Evolutionary conservation across 2,329 filamentous ascomycete species (phyloP), one percentile per base, ranked within the genome.

Genomic region (Paraconiothyrium brasiliense): DNA sequence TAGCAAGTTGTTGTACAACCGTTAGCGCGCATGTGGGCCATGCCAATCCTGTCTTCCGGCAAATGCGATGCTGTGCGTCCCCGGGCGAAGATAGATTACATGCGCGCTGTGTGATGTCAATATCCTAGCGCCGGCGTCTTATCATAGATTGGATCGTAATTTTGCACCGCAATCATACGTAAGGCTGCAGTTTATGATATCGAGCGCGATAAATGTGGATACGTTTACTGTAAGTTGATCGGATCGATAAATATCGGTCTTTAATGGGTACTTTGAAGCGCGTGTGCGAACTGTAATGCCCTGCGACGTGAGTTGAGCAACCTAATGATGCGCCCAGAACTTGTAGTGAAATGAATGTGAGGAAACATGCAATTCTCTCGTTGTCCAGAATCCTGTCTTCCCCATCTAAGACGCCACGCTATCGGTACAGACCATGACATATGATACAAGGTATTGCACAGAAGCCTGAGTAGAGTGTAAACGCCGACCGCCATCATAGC

Each of bases 381-480:
- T 34, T 14, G 34, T 32, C 54, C 54, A 47, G 27, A 37, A 47
- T 56, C 20, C 54, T 30, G 32, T 56, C 34, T 56, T 43, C 54
- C 54, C 39, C 10, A 41, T 58, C 65, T 62, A 62, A 63, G 67
- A 67, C 61, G 54, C 64, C 67, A 55, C 61, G 69, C 68, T 71
- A 70, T 65, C 70, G 68, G 67, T 75, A 74, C 70, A 75, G 61
- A 66, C 69, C 69, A 65, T 67, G 66, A 65, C 63, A 57, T 76
- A 75, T 75, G 65, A 67, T 73, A 76, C 71, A 74, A 30, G 65
- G 65, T 75, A 71, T 74, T 70, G 66, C 67, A 72, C 71, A 75
- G 66, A 68, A 73, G 72, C 67, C 51, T 73, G 73, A 75, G 73
- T 67, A 74, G 73, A 75, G 72, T 76, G 70, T 67, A 64, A 76